Evolutionary conservation across 805 yeast genomes (phyloP), one percentile per base, ranked within the genome.

Genomic region (Candida montana): DNA sequence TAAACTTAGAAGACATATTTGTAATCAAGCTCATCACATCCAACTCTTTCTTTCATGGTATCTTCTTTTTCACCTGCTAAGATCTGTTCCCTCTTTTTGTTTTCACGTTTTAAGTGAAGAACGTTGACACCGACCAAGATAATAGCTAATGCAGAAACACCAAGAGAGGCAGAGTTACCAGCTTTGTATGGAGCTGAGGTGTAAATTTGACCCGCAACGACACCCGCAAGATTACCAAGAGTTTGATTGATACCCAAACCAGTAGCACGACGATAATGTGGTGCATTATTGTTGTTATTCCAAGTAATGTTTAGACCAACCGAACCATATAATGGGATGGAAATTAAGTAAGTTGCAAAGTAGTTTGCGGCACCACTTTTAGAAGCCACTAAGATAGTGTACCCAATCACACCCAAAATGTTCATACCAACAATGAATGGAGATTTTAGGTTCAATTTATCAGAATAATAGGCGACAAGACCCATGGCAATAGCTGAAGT

Each of bases 151-250:
- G 46, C 52, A 28, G 58, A 51, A 45, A 63, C 50, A 5, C 74
- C 72, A 24, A 68, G 47, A 8, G 72, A 61, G 42, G 67, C 66
- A 3, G 63, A 59, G 43, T 68, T 63, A 2, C 75, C 74, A 23
- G 68, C 51, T 12, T 42, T 49, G 43, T 64, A 70, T 4, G 72
- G 71, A 3, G 72, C 51, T 7, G 52, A 48, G 28, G 67, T 52
- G 53, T 69, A 71, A 19, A 71, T 64, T 48, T 69, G 74, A 21
- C 69, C 68, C 27, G 68, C 65, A 44, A 70, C 56, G 4, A 65
- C 69, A 39, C 77, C 77, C 6, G 75, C 62, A 21, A 65, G 44
- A 46, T 72, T 72, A 8, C 75, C 76, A 15, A 70, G 43, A 2
- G 70, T 59, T 48, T 68, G 74, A 39, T 72, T 68, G 28, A 59